phyloP scores from a whole-genome alignment of 805 yeast genomes.

The Lachancea thermotolerans region DNA sequence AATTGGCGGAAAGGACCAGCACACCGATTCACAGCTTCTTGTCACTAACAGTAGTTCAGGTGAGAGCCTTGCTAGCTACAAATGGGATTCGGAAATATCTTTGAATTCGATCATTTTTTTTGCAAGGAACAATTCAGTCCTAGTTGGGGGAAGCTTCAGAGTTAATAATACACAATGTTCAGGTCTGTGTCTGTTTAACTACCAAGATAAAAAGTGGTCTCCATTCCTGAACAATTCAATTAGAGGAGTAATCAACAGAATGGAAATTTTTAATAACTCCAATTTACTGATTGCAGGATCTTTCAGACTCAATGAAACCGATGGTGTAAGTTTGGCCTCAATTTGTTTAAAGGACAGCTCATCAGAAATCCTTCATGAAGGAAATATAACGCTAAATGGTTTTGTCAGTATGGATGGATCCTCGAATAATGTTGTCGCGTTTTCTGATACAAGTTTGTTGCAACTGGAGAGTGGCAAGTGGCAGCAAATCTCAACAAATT shows the following conservation, averaged over 20 bases:
- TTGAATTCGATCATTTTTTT: slow-evolving; percentile 40
- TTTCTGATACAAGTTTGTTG: slow-evolving; percentile 2
- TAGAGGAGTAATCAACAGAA: slow-evolving; percentile 49
- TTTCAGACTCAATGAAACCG: slow-evolving; percentile 36
- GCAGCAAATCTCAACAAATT: slow-evolving; percentile 1
- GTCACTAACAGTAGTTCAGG: slow-evolving; percentile 38
- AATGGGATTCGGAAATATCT: slow-evolving; percentile 32
- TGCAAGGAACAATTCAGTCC: slow-evolving; percentile 34
- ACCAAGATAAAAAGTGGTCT: slow-evolving; percentile 48
- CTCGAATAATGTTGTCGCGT: slow-evolving; percentile 34
- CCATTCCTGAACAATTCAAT: slow-evolving; percentile 29
- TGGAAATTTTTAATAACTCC: slow-evolving; percentile 41
- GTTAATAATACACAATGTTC: slow-evolving; percentile 54
- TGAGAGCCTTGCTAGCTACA: slow-evolving; percentile 35
- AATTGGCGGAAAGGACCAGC: slow-evolving; percentile 28
- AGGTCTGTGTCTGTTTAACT: slow-evolving; percentile 60
- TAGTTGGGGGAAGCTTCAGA: slow-evolving; percentile 68
- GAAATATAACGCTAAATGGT: slow-evolving; percentile 25
- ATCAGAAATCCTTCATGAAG: slow-evolving; percentile 12
- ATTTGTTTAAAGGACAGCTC: slow-evolving; percentile 13
- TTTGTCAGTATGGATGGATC: slow-evolving; percentile 44
- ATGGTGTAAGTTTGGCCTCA: slow-evolving; percentile 40
- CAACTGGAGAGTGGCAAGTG: slow-evolving; percentile 1
- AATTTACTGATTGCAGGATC: slow-evolving; percentile 47
- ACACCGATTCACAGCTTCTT: slow-evolving; percentile 12